Base-by-base conservation (phyloP, 2,329 filamentous ascomycete genomes). In the Curvularia eragrostidis region DNA sequence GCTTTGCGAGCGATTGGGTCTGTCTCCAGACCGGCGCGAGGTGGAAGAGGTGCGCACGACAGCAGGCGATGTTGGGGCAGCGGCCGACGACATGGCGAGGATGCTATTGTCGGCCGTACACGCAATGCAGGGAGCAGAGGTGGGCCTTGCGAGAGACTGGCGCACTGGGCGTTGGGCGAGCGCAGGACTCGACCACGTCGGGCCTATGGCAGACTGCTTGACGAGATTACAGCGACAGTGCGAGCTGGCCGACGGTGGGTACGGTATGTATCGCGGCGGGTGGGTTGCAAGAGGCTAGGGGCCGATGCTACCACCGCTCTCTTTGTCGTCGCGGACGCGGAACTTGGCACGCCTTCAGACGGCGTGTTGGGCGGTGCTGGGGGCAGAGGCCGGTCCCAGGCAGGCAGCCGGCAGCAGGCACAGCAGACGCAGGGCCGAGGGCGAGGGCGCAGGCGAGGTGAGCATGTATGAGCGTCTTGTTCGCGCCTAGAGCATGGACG, bases 21-120 rank as follows among this genome's bases (percentile, higher is more conserved):
- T 69, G 58, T 76, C 73, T 41, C 67, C 54, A 41, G 70, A 63
- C 49, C 63, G 64, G 62, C 72, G 72, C 52, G 70, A 72, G 15
- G 70, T 65, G 13, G 72, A 74, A 21, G 68, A 59, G 57, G 66
- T 66, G 65, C 74, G 74, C 54, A 74, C 73, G 38, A 75, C 78
- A 47, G 81, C 77, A 44, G 81, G 80, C 58, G 78, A 78, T 54
- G 82, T 75, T 58, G 77, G 68, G 50, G 71, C 70, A 41, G 73
- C 66, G 44, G 75, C 67, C 54, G 75, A 73, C 76, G 75, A 73
- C 76, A 77, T 75, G 64, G 62, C 49, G 69, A 65, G 60, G 67
- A 65, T 56, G 60, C 54, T 59, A 28, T 30, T 50, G 49, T 28
- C 34, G 48, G 41, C 28, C 67, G 50, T 52, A 30, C 51, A 49